Conservation (phyloP, 2,329 filamentous ascomycete genomes). For the Colletotrichum noveboracense region DNA sequence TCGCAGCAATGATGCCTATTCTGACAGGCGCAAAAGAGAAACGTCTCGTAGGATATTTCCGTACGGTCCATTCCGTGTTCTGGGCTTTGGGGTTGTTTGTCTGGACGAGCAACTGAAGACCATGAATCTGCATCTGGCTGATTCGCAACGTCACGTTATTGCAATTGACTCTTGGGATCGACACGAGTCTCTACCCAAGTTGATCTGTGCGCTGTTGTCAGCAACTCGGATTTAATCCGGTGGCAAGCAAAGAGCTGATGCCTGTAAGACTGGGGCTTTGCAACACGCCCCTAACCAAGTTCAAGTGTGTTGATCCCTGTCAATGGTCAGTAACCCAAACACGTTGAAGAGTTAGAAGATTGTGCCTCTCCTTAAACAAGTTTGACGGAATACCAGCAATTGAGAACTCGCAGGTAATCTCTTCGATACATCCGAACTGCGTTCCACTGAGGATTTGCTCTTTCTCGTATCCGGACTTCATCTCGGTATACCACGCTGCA, state of each 20-base stretch:
- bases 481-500: not conserved
- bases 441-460: rapidly evolving
- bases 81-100: not conserved
- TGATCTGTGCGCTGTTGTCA: not conserved
- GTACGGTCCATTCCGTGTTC: not conserved
- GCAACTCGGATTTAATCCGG: not conserved
- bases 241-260: not conserved
- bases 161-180: not conserved
- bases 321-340: not conserved
- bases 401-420: not conserved
- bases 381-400: rapidly evolving
- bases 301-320: not conserved
- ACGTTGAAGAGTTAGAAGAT: not conserved
- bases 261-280: not conserved
- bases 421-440: not conserved
- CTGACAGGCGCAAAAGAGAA: not conserved
- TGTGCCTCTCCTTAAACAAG: not conserved
- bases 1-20: not conserved
- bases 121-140: not conserved
- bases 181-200: not conserved
- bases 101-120: rapidly evolving
- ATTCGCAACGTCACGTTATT: not conserved
- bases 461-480: not conserved
- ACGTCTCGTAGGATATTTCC: not conserved
- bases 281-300: not conserved